Evolutionary conservation across 2,329 filamentous ascomycete genomes (phyloP), one percentile per base, ranked within the genome.

Genomic region (Cordyceps tenuipes): DNA sequence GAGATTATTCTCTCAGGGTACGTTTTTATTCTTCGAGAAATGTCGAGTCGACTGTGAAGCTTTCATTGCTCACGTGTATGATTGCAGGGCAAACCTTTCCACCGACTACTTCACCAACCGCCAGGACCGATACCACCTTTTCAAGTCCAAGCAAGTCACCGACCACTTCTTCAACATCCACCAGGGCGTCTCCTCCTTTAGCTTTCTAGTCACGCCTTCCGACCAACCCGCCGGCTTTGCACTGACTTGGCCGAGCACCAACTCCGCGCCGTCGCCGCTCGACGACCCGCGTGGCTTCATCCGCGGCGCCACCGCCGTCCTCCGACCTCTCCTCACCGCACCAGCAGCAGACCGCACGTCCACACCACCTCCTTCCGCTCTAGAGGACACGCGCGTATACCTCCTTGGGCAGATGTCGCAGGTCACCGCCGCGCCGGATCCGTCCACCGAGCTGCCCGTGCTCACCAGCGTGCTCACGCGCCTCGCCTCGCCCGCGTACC

Each of bases 71-170:
- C 26, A 70, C 21, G 43, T 21, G 5, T 5, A 29, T 29, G 19
- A 21, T 51, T 39, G 7, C 43, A 81, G 79, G 8, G 94, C 94
- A 17, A 99, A 99, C 66, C 77, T 99, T 7, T 96, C 91, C 0
- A 84, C 82, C 48, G 93, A 99, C 69, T 99, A 99, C 74, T 99
- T 99, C 68, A 96, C 91, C 44, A 94, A 97, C 67, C 86, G 94
- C 12, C 89, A 97, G 68, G 94, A 99, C 71, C 82, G 94, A 57
- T 99, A 99, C 67, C 94, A 99, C 71, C 75, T 97, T 41, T 96
- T 97, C 73, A 84, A 84, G 0, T 95, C 89, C 0, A 83, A 82
- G 62, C 82, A 88, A 7, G 80, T 99, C 13, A 88, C 93, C 0
- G 83, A 92, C 57, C 93, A 96, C 73, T 99, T 94, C 68, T 83